A percentile compares a stretch with the other conserved stretches of the same genome.
Evolutionary conservation across 208 protist genomes (phyloP).

Genomic region (Trichomonas tenax): DNA sequence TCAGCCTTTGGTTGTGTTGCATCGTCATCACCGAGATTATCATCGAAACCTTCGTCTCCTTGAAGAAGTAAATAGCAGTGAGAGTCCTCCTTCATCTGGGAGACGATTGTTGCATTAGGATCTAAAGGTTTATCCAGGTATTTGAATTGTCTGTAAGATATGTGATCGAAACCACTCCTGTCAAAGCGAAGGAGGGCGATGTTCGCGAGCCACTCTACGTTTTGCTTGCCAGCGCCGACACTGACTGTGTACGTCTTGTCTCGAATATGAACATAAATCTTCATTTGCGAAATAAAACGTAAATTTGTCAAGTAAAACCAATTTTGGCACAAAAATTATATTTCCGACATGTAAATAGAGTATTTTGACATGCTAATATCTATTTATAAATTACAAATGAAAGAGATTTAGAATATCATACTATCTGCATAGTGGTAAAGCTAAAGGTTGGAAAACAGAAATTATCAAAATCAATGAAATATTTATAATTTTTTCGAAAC

Average conservation of each 20-base stretch:
- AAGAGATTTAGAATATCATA: too few species aligned
- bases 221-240: neutral
- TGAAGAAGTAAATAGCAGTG: slow-evolving; percentile 18
- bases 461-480: too few species aligned
- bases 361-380: too few species aligned
- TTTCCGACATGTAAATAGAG: neutral
- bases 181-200: slow-evolving; percentile 14
- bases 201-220: neutral
- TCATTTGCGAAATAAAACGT: neutral
- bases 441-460: too few species aligned
- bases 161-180: neutral
- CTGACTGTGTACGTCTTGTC: slow-evolving; percentile 13
- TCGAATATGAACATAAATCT: neutral
- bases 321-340: neutral
- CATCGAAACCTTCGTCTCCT: slow-evolving; percentile 11
- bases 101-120: neutral
- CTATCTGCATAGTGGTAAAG: too few species aligned
- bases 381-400: too few species aligned
- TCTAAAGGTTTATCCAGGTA: neutral
- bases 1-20: neutral
- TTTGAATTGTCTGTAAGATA: neutral
- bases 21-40: neutral
- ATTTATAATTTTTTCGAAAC: too few species aligned
- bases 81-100: neutral
- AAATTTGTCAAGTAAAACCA: neutral